phyloP scores from a whole-genome alignment of 768 basidiomycete species.

The Pisolithus microcarpus region DNA sequence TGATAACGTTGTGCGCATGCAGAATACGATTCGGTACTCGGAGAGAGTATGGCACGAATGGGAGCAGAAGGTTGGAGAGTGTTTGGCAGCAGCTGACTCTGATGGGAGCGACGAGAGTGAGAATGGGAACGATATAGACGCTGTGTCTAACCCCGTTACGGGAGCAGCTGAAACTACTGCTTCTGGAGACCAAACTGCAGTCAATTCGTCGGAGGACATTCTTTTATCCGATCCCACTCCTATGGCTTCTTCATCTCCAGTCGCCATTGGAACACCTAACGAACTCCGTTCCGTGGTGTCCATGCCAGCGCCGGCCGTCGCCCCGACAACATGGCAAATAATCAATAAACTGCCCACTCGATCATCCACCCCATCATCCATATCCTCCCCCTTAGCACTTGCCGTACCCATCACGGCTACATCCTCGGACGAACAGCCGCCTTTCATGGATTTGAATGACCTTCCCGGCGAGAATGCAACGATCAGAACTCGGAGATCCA shows the following conservation, averaged over 20 bases:
- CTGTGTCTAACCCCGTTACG: conserved; percentile 18
- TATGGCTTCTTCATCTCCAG: conserved; percentile 48
- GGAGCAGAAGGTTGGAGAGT: conserved; percentile 80
- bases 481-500: conserved; percentile 59
- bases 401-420: conserved; percentile 80
- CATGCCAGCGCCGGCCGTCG: conserved; percentile 37
- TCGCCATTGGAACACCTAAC: conserved; percentile 8
- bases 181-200: conserved; percentile 11
- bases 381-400: conserved; percentile 80
- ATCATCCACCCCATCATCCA: conserved; percentile 82
- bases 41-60: conserved; percentile 97
- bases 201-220: conserved; percentile 19
- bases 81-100: conserved; percentile 49
- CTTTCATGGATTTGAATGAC: conserved; percentile 63
- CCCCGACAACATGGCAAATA: conserved; percentile 37
- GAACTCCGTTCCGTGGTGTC: conserved; percentile 23
- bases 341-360: conserved; percentile 54
- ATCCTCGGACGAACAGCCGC: conserved; percentile 52
- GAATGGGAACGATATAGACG: conserved; percentile 28
- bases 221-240: conserved; percentile 62
- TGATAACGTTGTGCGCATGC: conserved; percentile 91
- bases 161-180: conserved; percentile 3
- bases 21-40: conserved; percentile 93
- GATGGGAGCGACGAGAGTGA: conserved; percentile 44
- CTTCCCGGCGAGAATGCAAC: conserved; percentile 29